phyloP scores from a whole-genome alignment of 768 basidiomycete genomes.

The Russula sp. region DNA sequence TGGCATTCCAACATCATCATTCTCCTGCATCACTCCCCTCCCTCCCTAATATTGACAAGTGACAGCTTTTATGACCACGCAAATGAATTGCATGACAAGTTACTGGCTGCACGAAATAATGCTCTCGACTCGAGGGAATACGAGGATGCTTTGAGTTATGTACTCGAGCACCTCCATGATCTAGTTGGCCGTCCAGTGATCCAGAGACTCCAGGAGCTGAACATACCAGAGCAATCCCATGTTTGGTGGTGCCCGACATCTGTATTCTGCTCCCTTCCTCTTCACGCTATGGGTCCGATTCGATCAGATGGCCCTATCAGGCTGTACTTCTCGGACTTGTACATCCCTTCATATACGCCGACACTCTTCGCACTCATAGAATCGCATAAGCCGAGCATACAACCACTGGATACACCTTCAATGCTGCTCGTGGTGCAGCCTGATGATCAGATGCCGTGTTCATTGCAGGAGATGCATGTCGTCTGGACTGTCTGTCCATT shows the following conservation, averaged over 20 bases:
- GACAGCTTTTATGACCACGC: no score
- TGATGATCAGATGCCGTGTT: background rate
- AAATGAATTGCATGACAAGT: no score
- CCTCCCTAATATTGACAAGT: no score
- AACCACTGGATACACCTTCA: conserved; percentile 8
- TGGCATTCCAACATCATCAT: no score
- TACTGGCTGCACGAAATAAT: no score
- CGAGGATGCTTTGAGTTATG: background rate
- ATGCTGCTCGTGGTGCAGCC: background rate
- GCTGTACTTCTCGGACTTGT: background rate
- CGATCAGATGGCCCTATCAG: background rate
- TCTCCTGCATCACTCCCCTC: no score
- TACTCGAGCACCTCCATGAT: background rate
- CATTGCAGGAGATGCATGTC: background rate
- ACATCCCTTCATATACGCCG: background rate
- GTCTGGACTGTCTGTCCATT: background rate
- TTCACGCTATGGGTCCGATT: background rate
- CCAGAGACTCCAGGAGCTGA: background rate
- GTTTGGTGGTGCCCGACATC: conserved; percentile 1
- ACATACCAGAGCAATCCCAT: background rate
- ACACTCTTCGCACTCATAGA: background rate
- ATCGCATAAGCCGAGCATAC: conserved; percentile 22
- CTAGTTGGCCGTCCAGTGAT: background rate
- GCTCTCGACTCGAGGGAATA: background rate
- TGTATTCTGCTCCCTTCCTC: background rate